phyloP scores from a whole-genome alignment of 164 flowering plant genomes.

The Cinnamomum chago region DNA sequence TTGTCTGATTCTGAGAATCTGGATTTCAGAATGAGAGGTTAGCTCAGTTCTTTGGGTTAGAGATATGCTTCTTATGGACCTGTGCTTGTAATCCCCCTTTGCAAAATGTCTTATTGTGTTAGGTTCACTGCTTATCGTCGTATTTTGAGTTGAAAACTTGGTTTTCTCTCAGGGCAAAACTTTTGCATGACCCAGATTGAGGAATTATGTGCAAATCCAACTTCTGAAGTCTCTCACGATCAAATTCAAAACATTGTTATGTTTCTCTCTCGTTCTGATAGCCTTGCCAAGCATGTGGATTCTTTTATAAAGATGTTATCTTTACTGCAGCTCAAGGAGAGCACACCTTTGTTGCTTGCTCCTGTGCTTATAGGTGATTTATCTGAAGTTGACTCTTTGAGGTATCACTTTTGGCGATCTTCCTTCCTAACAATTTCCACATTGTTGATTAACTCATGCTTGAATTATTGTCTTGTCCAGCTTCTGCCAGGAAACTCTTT shows the following conservation, averaged over 20 bases:
- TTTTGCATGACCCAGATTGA: constrained; percentile 73
- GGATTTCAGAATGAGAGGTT: constrained; percentile 56
- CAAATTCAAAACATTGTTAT: constrained; percentile 65
- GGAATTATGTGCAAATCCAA: constrained; percentile 46
- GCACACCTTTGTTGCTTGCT: constrained; percentile 37
- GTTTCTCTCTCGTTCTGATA: constrained; percentile 70
- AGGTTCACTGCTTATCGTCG: not conserved
- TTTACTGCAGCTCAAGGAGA: constrained; percentile 43
- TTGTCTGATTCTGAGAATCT: constrained; percentile 65
- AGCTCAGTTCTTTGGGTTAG: constrained; percentile 1
- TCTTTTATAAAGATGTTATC: constrained; percentile 63
- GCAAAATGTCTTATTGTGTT: not conserved
- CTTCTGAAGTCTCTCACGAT: constrained; percentile 41
- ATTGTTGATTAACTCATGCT: not conserved
- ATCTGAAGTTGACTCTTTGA: constrained; percentile 41
- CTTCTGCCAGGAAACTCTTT: not conserved
- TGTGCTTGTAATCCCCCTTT: not conserved
- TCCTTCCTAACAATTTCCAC: not conserved
- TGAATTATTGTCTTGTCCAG: not conserved
- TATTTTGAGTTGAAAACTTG: not conserved
- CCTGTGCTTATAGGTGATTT: constrained; percentile 62
- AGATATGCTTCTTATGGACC: not conserved
- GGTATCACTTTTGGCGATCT: constrained; percentile 29
- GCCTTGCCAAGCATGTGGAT: constrained; percentile 70
- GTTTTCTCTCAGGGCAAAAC: constrained; percentile 54